Percentiles rank a stretch among this genome's conserved stretches.
phyloP scores from a whole-genome alignment of 257 asterid genomes.

The Apocynum venetum region DNA sequence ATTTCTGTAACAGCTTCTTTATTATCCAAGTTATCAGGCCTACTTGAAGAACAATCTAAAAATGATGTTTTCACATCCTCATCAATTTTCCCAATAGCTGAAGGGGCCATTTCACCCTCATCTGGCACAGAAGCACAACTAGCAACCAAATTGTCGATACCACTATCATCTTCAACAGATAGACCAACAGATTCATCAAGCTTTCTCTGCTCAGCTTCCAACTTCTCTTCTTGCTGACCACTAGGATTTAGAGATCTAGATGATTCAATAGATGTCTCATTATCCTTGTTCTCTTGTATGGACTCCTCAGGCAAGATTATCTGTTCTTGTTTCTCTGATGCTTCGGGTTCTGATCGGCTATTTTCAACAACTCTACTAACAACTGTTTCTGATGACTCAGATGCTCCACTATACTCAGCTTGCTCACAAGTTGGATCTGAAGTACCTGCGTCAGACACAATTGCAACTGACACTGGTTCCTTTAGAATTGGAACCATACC shows the following conservation, averaged over 20 bases:
- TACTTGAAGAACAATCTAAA: conserved; percentile 22
- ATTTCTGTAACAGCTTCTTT: conserved; percentile 29
- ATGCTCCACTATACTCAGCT: conserved; percentile 12
- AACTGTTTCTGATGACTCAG: conserved; percentile 22
- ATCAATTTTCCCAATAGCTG: conserved; percentile 23
- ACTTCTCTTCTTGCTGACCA: not conserved
- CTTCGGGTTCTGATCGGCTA: conserved; percentile 28
- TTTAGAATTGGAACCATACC: conserved; percentile 22
- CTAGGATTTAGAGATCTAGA: conserved; percentile 34
- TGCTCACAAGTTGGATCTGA: conserved; percentile 7
- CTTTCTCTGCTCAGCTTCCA: conserved; percentile 22
- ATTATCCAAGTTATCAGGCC: conserved; percentile 16
- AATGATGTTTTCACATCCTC: conserved; percentile 21
- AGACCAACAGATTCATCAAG: conserved; percentile 26
- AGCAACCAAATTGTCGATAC: conserved; percentile 24
- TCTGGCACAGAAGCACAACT: conserved; percentile 19
- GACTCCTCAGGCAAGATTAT: conserved; percentile 23
- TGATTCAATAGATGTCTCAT: conserved; percentile 26
- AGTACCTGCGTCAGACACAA: conserved; percentile 23
- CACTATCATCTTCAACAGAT: conserved; percentile 24
- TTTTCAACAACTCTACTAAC: conserved; percentile 24
- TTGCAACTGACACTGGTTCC: conserved; percentile 26
- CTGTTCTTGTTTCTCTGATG: conserved; percentile 23
- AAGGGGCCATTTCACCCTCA: conserved; percentile 17
- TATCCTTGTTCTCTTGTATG: conserved; percentile 14